Evolutionary conservation across 1,284 basidiomycete genomes (phyloP), one percentile per base, ranked within the genome.

Genomic region (Ustilago crameri): DNA sequence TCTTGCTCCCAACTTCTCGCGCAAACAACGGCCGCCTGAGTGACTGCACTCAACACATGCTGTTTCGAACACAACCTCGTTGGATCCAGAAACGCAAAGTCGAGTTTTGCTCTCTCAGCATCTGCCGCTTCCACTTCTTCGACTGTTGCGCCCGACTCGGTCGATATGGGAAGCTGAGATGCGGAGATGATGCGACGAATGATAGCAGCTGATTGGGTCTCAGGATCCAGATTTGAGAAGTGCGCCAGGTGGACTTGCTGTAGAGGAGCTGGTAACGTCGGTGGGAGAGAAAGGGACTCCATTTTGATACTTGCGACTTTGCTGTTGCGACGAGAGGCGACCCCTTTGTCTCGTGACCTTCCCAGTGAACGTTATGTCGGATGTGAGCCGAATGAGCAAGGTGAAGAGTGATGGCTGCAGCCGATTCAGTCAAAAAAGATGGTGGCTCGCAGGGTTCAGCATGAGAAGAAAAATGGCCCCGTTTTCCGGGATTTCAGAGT

Each of bases 21-120:
- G 30, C 61, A 63, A 4, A 67, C 64, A 9, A 75, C 18, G 5
- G 61, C 61, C 3, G 74, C 74, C 43, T 75, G 74, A 3, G 51
- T 53, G 8, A 71, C 41, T 1, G 69, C 73, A 5, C 44, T 60
- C 34, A 72, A 17, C 14, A 75, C 18, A 30, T 75, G 73, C 38
- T 59, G 61, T 38, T 62, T 65, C 20, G 52, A 61, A 23, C 62
- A 63, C n/a, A 72, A 40, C 50, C 46, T 58, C 23, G 64, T 69
- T 20, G 74, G 65, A 22, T 75, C 74, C 43, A 75, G 41, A 38
- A 75, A 75, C 4, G 73, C 73, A 49, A 69, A 75, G 41, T 75
- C 66, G n/a, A 72, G 53, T 30, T 41, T 53, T 0, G 52, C 44
- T 0, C 69, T 34, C 30, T 75, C 74, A 1, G 23, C 46, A 43